Percentiles rank a stretch among this genome's conserved stretches.
Evolutionary conservation across 306 rosid genomes (phyloP).

Genomic region (Cicer arietinum): DNA sequence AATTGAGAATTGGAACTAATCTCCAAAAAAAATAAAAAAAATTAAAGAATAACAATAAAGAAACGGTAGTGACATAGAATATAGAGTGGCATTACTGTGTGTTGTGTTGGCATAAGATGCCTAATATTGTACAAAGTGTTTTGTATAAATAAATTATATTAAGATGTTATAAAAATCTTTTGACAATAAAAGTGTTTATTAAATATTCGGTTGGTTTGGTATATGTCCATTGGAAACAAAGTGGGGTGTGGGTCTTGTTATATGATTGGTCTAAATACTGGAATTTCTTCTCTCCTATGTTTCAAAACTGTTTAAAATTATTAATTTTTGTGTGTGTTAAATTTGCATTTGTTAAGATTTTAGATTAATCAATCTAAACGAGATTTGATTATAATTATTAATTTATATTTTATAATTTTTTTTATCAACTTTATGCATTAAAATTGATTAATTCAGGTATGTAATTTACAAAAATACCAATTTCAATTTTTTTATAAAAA

Average conservation of each 20-base stretch:
- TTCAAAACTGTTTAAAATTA: no score
- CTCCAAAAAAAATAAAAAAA: background rate
- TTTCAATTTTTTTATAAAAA: no score
- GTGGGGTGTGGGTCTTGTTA: slow-evolving; percentile 24
- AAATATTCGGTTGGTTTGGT: slow-evolving; percentile 48
- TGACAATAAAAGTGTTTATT: slow-evolving; percentile 40
- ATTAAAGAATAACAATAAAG: background rate
- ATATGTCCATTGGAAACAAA: slow-evolving; percentile 43
- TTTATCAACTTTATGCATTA: no score
- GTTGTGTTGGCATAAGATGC: background rate
- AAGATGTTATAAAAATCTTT: slow-evolving; percentile 16
- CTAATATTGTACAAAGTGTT: slow-evolving; percentile 29
- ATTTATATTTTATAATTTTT: no score
- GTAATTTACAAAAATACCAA: no score
- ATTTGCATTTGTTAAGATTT: no score
- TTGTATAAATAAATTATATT: slow-evolving; percentile 40
- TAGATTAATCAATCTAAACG: no score
- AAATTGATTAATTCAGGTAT: no score
- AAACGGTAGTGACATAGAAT: slow-evolving; percentile 6
- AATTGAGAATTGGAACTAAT: background rate
- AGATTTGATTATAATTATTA: no score
- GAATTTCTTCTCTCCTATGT: no score
- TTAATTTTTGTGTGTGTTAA: no score
- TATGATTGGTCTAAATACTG: slow-evolving; percentile 6
- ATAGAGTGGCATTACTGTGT: slow-evolving; percentile 25